Evolutionary conservation across 805 yeast species (phyloP), one percentile per base, ranked within the genome.

Genomic region (Kluyveromyces aestuarii): DNA sequence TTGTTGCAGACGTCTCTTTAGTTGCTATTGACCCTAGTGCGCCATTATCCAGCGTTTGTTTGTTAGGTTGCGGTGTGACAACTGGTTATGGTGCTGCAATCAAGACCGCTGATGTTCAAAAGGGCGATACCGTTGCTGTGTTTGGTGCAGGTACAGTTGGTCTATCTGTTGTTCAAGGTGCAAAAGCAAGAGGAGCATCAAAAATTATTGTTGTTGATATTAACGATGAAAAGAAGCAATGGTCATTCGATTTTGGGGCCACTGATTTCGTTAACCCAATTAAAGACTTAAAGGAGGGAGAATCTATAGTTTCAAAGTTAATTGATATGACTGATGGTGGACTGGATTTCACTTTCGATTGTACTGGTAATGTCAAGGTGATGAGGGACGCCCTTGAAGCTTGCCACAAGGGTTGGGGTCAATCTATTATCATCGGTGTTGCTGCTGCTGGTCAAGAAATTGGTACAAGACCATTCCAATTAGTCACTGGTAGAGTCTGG

Each of bases 101-200:
- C 59, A 87, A 87, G 73, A 87, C 96, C 46, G 98, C 97, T 51
- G 54, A 64, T 59, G 91, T 95, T 51, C 82, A 84, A 64, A 76
- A 80, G 65, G 97, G 96, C 58, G 97, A 91, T 65, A 87, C 84
- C 52, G 89, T 93, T 53, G 99, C 96, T 42, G 87, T 93, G 40
- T 93, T 95, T 64, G 99, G 99, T 66, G 95, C 95, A 50, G 99
- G 99, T 50, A 86, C 96, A 63, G 96, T 93, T 51, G 99, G 99
- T 53, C 76, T 95, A 58, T 84, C 96, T 14, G 98, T 88, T 41
- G 88, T 91, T 45, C 97, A 90, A 71, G 99, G 99, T 68, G 96
- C 97, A 38, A 78, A 73, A 48, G 77, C 79, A 58, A 82, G 89
- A 71, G 80, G 82, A 59, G 97, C 97, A 27, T 79, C 79, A 47